Percentiles rank a stretch among this genome's conserved stretches.
phyloP scores from a whole-genome alignment of 345 rosid species.

The Rhizophora mangle region DNA sequence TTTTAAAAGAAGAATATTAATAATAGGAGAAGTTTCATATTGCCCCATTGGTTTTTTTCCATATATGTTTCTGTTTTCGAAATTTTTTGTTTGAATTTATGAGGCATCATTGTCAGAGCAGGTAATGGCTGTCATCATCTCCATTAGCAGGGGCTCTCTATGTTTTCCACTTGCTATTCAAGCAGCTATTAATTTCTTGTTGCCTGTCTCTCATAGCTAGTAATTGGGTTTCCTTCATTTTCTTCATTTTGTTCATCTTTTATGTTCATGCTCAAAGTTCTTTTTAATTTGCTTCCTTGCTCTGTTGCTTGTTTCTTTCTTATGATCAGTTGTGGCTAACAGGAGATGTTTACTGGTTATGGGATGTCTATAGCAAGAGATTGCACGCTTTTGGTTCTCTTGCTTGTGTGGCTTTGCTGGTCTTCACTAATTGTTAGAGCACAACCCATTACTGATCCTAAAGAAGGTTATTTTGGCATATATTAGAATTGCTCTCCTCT shows the following conservation, averaged over 20 bases:
- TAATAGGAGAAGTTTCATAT: background rate
- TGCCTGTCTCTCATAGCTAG: background rate
- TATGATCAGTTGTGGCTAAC: background rate
- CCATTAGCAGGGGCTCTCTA: background rate
- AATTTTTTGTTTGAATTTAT: background rate
- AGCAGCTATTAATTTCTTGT: background rate
- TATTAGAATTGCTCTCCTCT: background rate
- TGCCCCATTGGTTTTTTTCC: background rate
- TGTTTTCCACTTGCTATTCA: background rate
- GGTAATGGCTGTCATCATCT: background rate
- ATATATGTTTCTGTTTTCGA: background rate
- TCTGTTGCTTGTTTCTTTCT: background rate
- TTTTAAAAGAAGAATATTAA: too few relatives aligned
- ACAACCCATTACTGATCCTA: conserved; percentile 53
- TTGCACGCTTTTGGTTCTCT: conserved; percentile 27
- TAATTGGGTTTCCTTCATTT: background rate
- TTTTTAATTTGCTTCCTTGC: background rate
- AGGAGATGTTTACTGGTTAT: conserved; percentile 16
- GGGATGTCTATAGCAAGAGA: conserved; percentile 25
- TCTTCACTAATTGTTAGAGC: conserved; percentile 41
- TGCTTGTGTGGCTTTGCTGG: conserved; percentile 39
- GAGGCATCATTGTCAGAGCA: too few relatives aligned
- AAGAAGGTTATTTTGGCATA: conserved; percentile 48
- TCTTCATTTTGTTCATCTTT: background rate
- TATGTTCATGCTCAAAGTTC: background rate